Evolutionary conservation across 805 yeast genomes (phyloP).

Genomic region (Diddensiella transvaalensis): DNA sequence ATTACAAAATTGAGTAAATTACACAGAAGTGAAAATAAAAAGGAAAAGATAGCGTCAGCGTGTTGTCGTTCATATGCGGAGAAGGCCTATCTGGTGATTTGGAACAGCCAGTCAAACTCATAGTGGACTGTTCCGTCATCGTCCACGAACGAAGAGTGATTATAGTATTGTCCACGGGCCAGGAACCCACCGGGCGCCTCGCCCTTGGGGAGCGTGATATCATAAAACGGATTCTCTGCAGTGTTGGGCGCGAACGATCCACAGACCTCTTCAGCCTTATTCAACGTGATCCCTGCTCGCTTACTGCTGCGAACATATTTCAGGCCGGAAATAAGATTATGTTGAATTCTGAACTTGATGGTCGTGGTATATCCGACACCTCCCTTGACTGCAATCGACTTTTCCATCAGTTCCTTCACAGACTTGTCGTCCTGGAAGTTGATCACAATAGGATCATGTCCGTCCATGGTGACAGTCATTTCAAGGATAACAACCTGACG

Average conservation of each 20-base stretch:
- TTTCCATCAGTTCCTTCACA: constrained; percentile 54
- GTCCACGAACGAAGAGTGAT: constrained; percentile 77
- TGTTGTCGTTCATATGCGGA: not conserved
- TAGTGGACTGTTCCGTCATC: constrained; percentile 77
- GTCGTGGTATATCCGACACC: constrained; percentile 67
- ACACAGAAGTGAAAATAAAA: no score
- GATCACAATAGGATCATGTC: constrained; percentile 64
- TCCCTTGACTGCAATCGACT: constrained; percentile 75
- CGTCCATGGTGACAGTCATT: constrained; percentile 67
- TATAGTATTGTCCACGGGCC: constrained; percentile 83
- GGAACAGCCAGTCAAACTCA: constrained; percentile 79
- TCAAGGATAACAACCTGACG: constrained; percentile 77
- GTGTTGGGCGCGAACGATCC: constrained; percentile 93
- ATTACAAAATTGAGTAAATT: not conserved
- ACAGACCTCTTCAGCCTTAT: constrained; percentile 79
- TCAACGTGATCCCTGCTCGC: constrained; percentile 84
- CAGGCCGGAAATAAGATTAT: constrained; percentile 86
- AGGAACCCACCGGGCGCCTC: constrained; percentile 90
- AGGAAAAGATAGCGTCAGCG: not conserved
- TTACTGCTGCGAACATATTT: constrained; percentile 80
- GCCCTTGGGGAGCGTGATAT: constrained; percentile 54
- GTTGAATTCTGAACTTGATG: constrained; percentile 80
- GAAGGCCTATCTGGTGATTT: constrained; percentile 54
- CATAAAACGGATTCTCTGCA: constrained; percentile 71
- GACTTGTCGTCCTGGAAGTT: constrained; percentile 62